Conservation (phyloP, 306 rosid genomes). For the Quercus aquifolioides region DNA sequence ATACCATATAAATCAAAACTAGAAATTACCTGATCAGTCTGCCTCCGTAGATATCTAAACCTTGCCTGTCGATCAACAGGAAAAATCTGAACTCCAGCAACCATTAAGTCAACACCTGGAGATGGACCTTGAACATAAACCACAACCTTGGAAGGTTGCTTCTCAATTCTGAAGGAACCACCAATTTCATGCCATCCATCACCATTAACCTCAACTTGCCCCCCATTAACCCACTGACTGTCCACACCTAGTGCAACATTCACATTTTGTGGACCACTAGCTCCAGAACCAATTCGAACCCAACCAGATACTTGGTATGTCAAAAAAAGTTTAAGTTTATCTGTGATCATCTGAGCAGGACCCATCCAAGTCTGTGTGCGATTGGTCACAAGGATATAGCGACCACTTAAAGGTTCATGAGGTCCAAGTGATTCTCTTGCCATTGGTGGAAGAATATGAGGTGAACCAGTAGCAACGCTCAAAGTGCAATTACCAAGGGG, state of each 20-base stretch:
- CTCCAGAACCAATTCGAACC: slow-evolving; percentile 68
- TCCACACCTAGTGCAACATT: slow-evolving; percentile 77
- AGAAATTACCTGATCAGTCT: slow-evolving; percentile 71
- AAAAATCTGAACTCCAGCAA: slow-evolving; percentile 90
- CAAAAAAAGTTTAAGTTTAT: slow-evolving; percentile 67
- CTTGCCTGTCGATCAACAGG: slow-evolving; percentile 78
- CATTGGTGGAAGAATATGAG: slow-evolving; percentile 84
- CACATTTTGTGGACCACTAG: slow-evolving; percentile 67
- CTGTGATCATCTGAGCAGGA: slow-evolving; percentile 85
- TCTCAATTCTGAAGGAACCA: slow-evolving; percentile 91
- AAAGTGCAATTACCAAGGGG: slow-evolving; percentile 83
- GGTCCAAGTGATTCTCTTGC: slow-evolving; percentile 92
- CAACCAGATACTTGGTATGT: slow-evolving; percentile 95
- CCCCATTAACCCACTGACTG: slow-evolving; percentile 90
- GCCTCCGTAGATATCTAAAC: slow-evolving; percentile 57
- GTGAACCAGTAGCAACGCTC: slow-evolving; percentile 73
- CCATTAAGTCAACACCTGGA: slow-evolving; percentile 76
- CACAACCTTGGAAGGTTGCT: slow-evolving; percentile 78
- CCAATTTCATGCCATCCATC: slow-evolving; percentile 87
- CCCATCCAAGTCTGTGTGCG: slow-evolving; percentile 98
- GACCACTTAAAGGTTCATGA: slow-evolving; percentile 68
- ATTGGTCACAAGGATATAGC: slow-evolving; percentile 64
- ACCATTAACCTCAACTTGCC: slow-evolving; percentile 57
- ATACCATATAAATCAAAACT: background rate
- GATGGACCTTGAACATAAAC: slow-evolving; percentile 88